Base-by-base conservation (phyloP, 768 basidiomycete species). In the Collybiopsis luxurians region DNA sequence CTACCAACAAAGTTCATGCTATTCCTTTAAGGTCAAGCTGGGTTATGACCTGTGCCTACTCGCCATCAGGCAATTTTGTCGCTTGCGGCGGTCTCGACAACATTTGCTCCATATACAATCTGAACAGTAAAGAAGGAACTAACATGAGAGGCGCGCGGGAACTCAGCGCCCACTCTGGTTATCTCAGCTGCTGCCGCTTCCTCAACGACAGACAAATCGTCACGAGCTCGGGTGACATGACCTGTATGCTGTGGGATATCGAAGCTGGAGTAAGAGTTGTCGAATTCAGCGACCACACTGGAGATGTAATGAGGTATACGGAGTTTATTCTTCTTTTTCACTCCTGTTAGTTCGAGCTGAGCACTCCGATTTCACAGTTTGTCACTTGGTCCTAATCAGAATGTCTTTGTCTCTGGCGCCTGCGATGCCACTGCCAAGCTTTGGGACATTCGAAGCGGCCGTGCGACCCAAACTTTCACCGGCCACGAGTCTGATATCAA, bases 31-130 rank as follows among this genome's bases (percentile, higher is more conserved):
- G 96, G 52, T 97, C 95, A 45, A 94, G 92, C 68, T 99, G 96
- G 96, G 96, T 99, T 75, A 99, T 99, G 96, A 99, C 96, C 51
- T 99, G 96, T 70, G 96, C 96, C 50, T 98, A 98, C 74, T 89
- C 97, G 21, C 96, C 97, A 4, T 92, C 92, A 17, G 96, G 97
- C 49, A 95, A 92, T 72, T 97, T 91, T 62, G 97, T 99, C 60
- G 97, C 97, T 34, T 98, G 97, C 65, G 96, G 97, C 73, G 96
- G 96, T 72, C 83, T 99, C 56, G 96, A 99, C 78, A 99, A 99
- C 71, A 98, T 98, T 51, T 99, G 96, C 73, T 96, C 95, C 53
- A 95, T 99, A 69, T 99, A 99, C 78, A 95, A 92, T 71, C 77
- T 98, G 59, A 87, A 92, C 67, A 89, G 86, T 63, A 91, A 86